phyloP scores from a whole-genome alignment of 768 basidiomycete species.

The Tulasnella sp. region DNA sequence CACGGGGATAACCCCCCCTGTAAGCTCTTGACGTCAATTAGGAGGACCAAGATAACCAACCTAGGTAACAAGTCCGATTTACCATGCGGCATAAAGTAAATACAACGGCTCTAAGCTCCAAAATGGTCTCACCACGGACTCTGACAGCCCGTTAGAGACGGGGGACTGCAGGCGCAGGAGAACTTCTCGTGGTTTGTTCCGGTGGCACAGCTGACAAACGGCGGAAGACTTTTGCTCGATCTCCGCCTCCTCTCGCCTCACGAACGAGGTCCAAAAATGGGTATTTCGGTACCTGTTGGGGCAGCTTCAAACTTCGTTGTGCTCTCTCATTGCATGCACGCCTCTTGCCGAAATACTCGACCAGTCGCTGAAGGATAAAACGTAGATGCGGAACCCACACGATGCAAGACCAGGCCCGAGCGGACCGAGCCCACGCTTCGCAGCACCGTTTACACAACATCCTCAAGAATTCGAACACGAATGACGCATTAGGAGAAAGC shows the following conservation, averaged over 20 bases:
- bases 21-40: neutral
- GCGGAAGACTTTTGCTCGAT: neutral
- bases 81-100: neutral
- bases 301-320: neutral
- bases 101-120: neutral
- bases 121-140: neutral
- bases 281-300: neutral
- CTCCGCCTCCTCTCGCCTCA: neutral
- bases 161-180: neutral
- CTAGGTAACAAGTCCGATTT: neutral
- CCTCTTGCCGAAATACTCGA: neutral
- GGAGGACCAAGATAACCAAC: neutral
- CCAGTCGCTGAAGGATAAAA: neutral
- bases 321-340: neutral
- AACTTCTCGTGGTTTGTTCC: neutral
- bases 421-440: neutral
- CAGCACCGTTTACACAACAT: neutral
- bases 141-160: neutral
- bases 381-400: neutral
- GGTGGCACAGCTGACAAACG: neutral
- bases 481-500: neutral
- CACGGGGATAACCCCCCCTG: neutral
- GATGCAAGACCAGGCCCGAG: neutral
- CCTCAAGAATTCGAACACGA: neutral
- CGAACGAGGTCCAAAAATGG: neutral